Evolutionary conservation across 805 yeast genomes (phyloP).

Genomic region (Lachancea meyersii): DNA sequence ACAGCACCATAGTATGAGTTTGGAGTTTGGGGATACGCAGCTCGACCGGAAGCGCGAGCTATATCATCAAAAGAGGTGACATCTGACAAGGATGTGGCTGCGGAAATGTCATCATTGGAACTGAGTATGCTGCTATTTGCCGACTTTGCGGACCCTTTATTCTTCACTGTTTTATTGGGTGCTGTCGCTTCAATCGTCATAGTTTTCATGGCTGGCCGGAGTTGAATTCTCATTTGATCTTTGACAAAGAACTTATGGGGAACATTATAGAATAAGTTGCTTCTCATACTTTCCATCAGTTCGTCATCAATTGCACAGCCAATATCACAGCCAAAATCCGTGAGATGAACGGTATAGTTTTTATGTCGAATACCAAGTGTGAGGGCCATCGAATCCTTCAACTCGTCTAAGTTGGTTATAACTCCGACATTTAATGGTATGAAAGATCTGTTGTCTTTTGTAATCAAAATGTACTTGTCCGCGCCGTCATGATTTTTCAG

Average conservation of each 20-base stretch:
- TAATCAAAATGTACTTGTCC: constrained; percentile 45
- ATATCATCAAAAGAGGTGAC: constrained; percentile 29
- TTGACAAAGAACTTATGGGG: constrained; percentile 28
- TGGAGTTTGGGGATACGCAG: constrained; percentile 32
- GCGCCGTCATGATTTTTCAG: constrained; percentile 22
- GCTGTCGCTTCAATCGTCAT: constrained; percentile 14
- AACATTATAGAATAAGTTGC: constrained; percentile 30
- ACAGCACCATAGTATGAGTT: constrained; percentile 27
- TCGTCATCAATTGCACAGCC: constrained; percentile 54
- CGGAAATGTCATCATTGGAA: constrained; percentile 26
- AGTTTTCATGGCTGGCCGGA: constrained; percentile 18
- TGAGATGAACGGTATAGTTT: constrained; percentile 45
- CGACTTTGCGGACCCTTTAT: constrained; percentile 27
- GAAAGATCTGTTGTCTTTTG: constrained; percentile 57
- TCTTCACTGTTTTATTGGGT: constrained; percentile 18
- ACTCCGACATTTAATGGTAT: constrained; percentile 41
- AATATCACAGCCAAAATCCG: constrained; percentile 58
- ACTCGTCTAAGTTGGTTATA: constrained; percentile 28
- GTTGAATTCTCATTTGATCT: constrained; percentile 19
- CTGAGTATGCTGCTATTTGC: constrained; percentile 21
- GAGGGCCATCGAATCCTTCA: constrained; percentile 38
- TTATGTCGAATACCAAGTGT: constrained; percentile 29
- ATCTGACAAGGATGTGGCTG: constrained; percentile 27
- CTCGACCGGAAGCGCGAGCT: constrained; percentile 17
- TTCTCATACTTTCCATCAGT: constrained; percentile 35